These are phyloP conservation scores for Pterocarpus macrocarpus DNA, from an alignment of 306 rosid genomes.

Conservation along the genomic window DNA sequence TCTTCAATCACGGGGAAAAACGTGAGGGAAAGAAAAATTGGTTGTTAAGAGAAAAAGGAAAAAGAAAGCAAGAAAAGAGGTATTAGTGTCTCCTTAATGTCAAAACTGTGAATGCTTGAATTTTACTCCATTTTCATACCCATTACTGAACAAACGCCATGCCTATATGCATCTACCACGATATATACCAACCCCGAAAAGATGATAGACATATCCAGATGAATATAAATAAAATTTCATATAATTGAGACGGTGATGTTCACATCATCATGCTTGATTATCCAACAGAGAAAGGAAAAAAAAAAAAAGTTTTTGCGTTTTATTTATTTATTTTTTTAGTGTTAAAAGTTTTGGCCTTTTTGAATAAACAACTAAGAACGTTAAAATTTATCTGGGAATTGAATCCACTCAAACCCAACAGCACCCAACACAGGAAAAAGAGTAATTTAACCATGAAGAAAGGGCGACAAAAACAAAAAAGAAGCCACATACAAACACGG, in stretches of 20 bases:
- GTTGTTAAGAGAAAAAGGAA: background rate
- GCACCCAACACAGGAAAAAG: background rate
- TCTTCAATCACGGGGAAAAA: slow-evolving; percentile 10
- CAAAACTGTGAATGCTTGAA: slow-evolving; percentile 30
- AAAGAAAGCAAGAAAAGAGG: background rate
- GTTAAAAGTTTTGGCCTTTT: background rate
- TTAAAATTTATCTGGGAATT: background rate
- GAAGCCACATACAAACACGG: background rate
- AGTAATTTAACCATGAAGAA: background rate
- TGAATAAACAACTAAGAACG: background rate
- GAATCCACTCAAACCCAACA: background rate
- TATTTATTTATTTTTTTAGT: background rate
- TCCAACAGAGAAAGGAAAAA: too few species aligned
- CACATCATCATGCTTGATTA: background rate
- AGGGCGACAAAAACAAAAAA: background rate
- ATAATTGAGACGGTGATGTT: background rate
- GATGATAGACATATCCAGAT: background rate
- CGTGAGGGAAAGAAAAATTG: slow-evolving; percentile 31
- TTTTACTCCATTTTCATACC: slow-evolving; percentile 31
- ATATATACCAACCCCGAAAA: background rate
- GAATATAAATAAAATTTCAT: background rate
- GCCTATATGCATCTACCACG: background rate
- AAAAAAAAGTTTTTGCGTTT: background rate
- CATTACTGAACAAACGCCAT: background rate
- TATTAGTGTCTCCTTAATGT: background rate